A percentile compares a stretch with the other conserved stretches of the same genome.
These are phyloP conservation scores for Crucibulum laeve DNA, from an alignment of 768 basidiomycete genomes.

Conservation along the genomic window DNA sequence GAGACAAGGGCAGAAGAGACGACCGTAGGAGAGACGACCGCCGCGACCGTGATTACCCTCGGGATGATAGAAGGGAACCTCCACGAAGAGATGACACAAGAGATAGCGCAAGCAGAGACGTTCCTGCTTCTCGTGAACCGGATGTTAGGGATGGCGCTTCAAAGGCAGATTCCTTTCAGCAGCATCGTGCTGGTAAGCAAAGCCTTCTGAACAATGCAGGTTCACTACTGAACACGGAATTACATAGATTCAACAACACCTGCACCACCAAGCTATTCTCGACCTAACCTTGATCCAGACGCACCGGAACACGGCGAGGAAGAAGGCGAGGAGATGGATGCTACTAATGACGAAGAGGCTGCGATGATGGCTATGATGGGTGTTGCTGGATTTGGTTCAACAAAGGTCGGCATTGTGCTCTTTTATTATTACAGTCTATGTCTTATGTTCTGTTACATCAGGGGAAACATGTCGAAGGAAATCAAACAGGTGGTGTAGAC, in stretches of 20 bases:
- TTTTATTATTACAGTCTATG: background rate
- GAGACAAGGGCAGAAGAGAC: constrained; percentile 25
- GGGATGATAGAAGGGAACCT: constrained; percentile 25
- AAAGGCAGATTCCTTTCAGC: constrained; percentile 16
- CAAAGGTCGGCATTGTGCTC: constrained; percentile 56
- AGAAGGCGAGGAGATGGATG: constrained; percentile 51
- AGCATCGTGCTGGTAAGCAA: too few species aligned
- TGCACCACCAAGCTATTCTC: constrained; percentile 9
- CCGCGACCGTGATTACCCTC: constrained; percentile 33
- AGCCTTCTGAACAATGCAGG: too few species aligned
- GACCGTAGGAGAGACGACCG: constrained; percentile 37
- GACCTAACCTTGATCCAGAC: constrained; percentile 37
- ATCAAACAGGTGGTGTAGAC: constrained; percentile 66
- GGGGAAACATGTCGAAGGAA: constrained; percentile 80
- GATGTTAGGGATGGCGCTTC: background rate
- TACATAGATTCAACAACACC: constrained; percentile 12
- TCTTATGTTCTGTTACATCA: constrained; percentile 18
- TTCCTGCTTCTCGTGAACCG: background rate
- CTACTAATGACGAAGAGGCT: constrained; percentile 60
- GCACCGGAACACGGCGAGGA: constrained; percentile 28
- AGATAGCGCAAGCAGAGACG: constrained; percentile 17
- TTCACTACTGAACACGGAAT: too few species aligned
- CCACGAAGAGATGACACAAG: constrained; percentile 28
- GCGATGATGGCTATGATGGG: constrained; percentile 93
- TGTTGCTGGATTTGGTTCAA: constrained; percentile 78